Evolutionary conservation across 768 basidiomycete species (phyloP).

Genomic region (Tephrocybe rancida): DNA sequence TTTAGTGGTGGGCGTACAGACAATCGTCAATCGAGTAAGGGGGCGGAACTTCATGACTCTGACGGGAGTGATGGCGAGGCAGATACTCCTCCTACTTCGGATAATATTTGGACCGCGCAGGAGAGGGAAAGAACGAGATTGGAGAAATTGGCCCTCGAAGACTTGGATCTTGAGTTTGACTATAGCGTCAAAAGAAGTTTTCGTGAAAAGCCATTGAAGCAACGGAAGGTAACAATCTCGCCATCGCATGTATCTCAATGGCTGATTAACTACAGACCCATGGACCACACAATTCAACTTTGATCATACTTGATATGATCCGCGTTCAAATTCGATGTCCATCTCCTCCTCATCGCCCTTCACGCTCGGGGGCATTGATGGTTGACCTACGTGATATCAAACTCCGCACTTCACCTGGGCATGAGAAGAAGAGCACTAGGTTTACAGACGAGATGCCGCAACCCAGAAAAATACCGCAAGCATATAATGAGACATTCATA

Average conservation of each 20-base stretch:
- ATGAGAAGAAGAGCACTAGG: conserved; percentile 24
- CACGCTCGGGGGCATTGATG: conserved; percentile 70
- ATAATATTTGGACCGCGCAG: conserved; percentile 20
- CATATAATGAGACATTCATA: conserved; percentile 25
- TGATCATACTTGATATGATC: conserved; percentile 53
- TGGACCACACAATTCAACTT: conserved; percentile 2
- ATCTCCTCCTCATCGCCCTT: conserved; percentile 45
- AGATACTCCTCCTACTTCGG: conserved; percentile 42
- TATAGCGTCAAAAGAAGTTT: conserved; percentile 29
- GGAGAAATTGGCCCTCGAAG: conserved; percentile 57
- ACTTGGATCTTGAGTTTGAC: conserved; percentile 56
- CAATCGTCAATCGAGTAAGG: background rate
- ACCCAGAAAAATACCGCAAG: background rate
- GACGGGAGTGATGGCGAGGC: conserved; percentile 30
- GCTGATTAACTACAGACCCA: background rate
- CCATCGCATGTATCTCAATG: background rate
- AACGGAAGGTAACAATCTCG: background rate
- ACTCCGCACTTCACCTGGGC: conserved; percentile 33
- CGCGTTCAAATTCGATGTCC: conserved; percentile 72
- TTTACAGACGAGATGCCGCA: conserved; percentile 25
- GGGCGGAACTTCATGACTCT: conserved; percentile 15
- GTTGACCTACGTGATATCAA: conserved; percentile 61
- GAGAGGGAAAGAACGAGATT: conserved; percentile 41
- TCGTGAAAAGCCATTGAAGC: background rate
- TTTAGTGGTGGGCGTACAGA: conserved; percentile 2